These are phyloP conservation scores for Chloris gayana DNA, from an alignment of 176 grass and related monocot species.

Conservation along the genomic window DNA sequence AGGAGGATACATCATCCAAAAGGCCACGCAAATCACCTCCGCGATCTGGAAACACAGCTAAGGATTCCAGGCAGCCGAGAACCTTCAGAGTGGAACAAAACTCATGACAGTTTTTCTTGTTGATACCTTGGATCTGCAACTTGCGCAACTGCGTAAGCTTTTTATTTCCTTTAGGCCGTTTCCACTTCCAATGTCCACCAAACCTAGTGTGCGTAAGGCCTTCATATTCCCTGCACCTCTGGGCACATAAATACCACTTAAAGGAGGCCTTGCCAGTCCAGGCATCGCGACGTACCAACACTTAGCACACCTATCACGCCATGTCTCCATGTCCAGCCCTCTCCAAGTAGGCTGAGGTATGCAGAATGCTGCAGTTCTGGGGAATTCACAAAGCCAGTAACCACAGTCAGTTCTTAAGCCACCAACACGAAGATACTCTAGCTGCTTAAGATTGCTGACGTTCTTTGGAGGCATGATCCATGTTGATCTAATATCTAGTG, in stretches of 20 bases:
- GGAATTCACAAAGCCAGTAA: too few relatives aligned
- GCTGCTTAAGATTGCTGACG: neutral
- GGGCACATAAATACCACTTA: neutral
- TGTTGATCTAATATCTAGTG: neutral
- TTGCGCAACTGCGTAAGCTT: neutral
- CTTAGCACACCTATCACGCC: neutral
- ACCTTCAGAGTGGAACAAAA: neutral
- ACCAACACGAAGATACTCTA: neutral
- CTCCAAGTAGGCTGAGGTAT: fast-evolving
- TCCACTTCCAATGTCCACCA: neutral
- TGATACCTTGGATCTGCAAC: neutral
- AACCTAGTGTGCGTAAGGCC: neutral
- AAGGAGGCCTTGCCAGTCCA: neutral
- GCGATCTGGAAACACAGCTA: neutral
- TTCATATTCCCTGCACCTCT: neutral
- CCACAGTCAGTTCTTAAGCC: too few relatives aligned
- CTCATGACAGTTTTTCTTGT: neutral
- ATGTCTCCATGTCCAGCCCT: neutral
- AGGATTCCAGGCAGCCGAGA: neutral
- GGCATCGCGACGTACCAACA: neutral
- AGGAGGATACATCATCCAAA: neutral
- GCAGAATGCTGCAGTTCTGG: neutral
- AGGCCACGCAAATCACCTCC: neutral
- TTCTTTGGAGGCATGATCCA: neutral
- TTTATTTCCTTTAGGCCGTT: neutral